Percentiles rank a stretch among this genome's conserved stretches.
Evolutionary conservation across 2,329 filamentous ascomycete genomes (phyloP).

Genomic region (Harringtonia lauricola): DNA sequence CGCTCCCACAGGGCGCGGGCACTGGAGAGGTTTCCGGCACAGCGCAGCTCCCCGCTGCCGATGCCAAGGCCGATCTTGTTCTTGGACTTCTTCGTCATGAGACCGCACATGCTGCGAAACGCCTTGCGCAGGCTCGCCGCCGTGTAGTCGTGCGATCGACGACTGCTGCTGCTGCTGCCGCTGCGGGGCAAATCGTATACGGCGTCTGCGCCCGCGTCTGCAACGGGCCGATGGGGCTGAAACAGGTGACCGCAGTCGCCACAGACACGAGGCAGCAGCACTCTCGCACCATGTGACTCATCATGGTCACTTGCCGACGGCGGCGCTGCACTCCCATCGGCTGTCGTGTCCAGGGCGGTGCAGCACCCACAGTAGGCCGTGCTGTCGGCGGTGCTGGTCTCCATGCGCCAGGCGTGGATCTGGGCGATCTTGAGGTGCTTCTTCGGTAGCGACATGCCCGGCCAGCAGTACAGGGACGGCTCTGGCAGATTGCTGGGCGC

Average conservation of each 20-base stretch:
- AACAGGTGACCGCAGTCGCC: conserved; percentile 1
- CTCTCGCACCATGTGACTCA: too few relatives aligned
- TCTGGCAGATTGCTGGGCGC: not conserved
- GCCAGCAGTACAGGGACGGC: conserved; percentile 7
- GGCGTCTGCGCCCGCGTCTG: conserved; percentile 3
- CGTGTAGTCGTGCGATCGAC: not conserved
- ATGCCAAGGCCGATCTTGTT: not conserved
- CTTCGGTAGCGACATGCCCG: conserved; percentile 4
- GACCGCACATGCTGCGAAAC: conserved; percentile 5
- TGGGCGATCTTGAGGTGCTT: conserved; percentile 17
- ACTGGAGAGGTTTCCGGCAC: too few relatives aligned
- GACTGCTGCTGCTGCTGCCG: not conserved
- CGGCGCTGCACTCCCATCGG: not conserved
- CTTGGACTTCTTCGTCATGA: conserved; percentile 4
- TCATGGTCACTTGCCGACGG: not conserved
- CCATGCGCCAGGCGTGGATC: conserved; percentile 39
- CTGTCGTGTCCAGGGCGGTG: not conserved
- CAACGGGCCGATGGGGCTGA: conserved; percentile 4
- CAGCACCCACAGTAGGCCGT: conserved; percentile 21
- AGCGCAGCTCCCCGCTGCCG: not conserved
- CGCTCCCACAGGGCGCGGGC: too few relatives aligned
- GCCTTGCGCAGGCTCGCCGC: conserved; percentile 5
- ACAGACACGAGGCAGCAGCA: not conserved
- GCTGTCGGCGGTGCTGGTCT: conserved; percentile 27
- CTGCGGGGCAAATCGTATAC: too few relatives aligned